Conservation (phyloP, 306 rosid genomes). For the Astragalus glycyphyllos region DNA sequence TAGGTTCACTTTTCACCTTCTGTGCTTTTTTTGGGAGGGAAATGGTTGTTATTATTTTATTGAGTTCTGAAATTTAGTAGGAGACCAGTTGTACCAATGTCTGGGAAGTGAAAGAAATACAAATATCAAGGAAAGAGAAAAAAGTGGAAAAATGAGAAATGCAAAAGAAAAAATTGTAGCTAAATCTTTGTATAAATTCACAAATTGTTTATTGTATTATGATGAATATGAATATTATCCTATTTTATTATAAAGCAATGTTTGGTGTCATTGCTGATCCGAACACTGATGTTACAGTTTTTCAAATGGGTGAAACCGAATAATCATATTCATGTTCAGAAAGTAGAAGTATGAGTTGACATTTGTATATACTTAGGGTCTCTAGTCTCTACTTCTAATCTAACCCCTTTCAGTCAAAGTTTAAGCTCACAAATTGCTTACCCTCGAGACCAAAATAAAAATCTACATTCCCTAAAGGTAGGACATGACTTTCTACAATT, state of each 20-base stretch:
- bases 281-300: not conserved
- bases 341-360: constrained; percentile 1
- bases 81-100: not conserved
- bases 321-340: constrained; percentile 12
- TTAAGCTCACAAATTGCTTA: constrained; percentile 1
- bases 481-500: constrained; percentile 11
- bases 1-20: constrained; percentile 44
- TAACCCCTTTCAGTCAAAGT: not conserved
- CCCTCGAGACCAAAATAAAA: not conserved
- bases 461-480: not conserved
- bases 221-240: not conserved
- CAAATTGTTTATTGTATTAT: too few species aligned
- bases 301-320: constrained; percentile 31
- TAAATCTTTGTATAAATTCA: not conserved
- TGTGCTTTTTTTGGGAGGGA: not conserved
- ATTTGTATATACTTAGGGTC: not conserved
- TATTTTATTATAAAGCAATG: not conserved
- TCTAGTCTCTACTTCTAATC: constrained; percentile 13
- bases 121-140: not conserved
- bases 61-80: not conserved
- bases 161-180: not conserved
- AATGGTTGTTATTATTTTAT: not conserved
- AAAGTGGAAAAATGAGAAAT: too few species aligned
- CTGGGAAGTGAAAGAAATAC: not conserved
- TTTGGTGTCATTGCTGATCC: constrained; percentile 4